Evolutionary conservation across 495 filamentous ascomycete genomes (phyloP).

Genomic region (Beverwykella pulmonaria): DNA sequence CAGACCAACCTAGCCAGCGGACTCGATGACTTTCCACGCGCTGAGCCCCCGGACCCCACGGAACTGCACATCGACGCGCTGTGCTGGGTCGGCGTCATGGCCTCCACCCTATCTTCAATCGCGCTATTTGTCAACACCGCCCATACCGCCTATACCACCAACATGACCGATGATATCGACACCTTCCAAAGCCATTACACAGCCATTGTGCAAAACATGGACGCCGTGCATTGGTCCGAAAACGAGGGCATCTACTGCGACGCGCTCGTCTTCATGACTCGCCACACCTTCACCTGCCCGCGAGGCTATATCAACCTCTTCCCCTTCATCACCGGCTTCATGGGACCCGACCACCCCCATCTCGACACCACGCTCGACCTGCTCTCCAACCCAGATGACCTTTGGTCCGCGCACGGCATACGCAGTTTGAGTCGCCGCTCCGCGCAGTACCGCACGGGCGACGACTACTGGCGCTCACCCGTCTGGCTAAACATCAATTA

Average conservation of each 20-base stretch:
- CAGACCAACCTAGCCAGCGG: slow-evolving; percentile 87
- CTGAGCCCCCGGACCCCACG: slow-evolving; percentile 92
- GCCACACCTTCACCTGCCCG: slow-evolving; percentile 84
- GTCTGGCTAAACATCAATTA: slow-evolving; percentile 99
- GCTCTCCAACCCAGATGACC: slow-evolving; percentile 75
- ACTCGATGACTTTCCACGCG: slow-evolving; percentile 91
- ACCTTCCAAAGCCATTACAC: slow-evolving; percentile 68
- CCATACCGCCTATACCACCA: too few species aligned
- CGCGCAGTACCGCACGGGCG: slow-evolving; percentile 77
- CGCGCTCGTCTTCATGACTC: slow-evolving; percentile 89
- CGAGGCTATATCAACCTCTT: slow-evolving; percentile 94
- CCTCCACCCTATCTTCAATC: slow-evolving; percentile 73
- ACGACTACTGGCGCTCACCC: slow-evolving; percentile 96
- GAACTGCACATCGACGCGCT: slow-evolving; percentile 95
- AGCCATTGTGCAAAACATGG: slow-evolving; percentile 84
- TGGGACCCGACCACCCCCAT: slow-evolving; percentile 70
- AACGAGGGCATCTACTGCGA: slow-evolving; percentile 84
- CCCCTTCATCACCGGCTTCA: slow-evolving; percentile 82
- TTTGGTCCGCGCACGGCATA: slow-evolving; percentile 84
- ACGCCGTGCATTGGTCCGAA: slow-evolving; percentile 90
- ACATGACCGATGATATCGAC: slow-evolving; percentile 70
- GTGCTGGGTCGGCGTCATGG: slow-evolving; percentile 95
- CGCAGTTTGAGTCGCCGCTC: slow-evolving; percentile 84
- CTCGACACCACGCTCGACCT: slow-evolving; percentile 75
- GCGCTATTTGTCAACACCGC: slow-evolving; percentile 68